Conservation (phyloP, 306 rosid genomes). For the Lotus japonicus region DNA sequence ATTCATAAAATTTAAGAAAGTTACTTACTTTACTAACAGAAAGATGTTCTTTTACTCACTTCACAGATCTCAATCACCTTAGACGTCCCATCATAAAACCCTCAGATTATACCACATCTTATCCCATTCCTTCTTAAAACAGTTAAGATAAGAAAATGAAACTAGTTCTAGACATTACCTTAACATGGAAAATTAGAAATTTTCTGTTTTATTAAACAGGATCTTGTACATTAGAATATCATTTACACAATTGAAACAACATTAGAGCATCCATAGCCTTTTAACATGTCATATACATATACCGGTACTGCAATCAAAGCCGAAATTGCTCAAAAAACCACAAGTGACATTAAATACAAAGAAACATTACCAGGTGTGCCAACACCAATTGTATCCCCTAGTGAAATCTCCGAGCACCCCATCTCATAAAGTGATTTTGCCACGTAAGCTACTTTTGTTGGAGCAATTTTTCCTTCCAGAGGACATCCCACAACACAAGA, state of each 20-base stretch:
- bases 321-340: neutral
- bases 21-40: neutral
- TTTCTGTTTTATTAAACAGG: neutral
- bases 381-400: slow-evolving; percentile 95
- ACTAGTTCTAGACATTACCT: neutral
- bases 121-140: neutral
- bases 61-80: slow-evolving; percentile 4
- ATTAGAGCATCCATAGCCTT: slow-evolving; percentile 7
- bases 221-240: neutral
- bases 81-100: slow-evolving; percentile 8
- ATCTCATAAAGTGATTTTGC: slow-evolving; percentile 71
- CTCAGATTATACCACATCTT: slow-evolving; percentile 2
- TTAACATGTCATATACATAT: slow-evolving; percentile 3
- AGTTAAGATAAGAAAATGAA: neutral
- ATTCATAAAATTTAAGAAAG: slow-evolving; percentile 4
- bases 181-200: neutral
- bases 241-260: neutral
- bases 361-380: slow-evolving; percentile 84
- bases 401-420: slow-evolving; percentile 92
- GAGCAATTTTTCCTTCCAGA: slow-evolving; percentile 69
- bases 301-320: neutral
- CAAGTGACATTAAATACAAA: neutral
- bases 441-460: slow-evolving; percentile 74
- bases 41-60: neutral
- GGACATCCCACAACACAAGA: slow-evolving; percentile 97